Evolutionary conservation across 305 asterid species (phyloP).

Genomic region (Fraxinus angustifolia): DNA sequence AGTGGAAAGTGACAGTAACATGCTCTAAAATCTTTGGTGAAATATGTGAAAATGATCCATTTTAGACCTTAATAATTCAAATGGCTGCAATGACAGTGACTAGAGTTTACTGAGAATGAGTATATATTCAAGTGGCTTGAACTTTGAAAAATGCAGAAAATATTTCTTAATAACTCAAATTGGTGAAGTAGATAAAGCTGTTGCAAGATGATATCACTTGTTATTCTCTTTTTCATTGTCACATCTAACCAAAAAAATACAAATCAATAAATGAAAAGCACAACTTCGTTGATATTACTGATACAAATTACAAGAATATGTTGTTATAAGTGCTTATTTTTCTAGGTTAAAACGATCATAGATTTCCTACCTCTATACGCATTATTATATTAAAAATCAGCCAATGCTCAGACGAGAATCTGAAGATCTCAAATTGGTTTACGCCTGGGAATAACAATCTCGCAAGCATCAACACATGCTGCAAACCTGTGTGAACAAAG

Average conservation of each 20-base stretch:
- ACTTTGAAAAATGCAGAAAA: not conserved
- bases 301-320: slow-evolving; percentile 33
- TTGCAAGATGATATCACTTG: not conserved
- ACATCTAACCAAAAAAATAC: slow-evolving; percentile 16
- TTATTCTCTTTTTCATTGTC: not conserved
- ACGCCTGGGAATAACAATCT: slow-evolving; percentile 87
- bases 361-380: slow-evolving; percentile 14
- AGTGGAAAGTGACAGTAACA: not conserved
- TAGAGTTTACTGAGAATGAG: not conserved
- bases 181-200: not conserved
- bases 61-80: not conserved
- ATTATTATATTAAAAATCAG: slow-evolving; percentile 28
- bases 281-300: slow-evolving; percentile 21
- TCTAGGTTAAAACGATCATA: slow-evolving; percentile 26
- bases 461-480: slow-evolving; percentile 85
- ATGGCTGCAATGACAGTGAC: not conserved
- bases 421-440: slow-evolving; percentile 59
- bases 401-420: slow-evolving; percentile 90
- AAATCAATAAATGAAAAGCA: slow-evolving; percentile 26
- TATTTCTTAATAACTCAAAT: not conserved
- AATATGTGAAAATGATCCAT: not conserved
- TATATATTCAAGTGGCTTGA: not conserved
- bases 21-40: not conserved
- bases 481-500: slow-evolving; percentile 94
- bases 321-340: slow-evolving; percentile 35